Evolutionary conservation across 257 asterid genomes (phyloP), one percentile per base, ranked within the genome.

Genomic region (Jacaranda copaia): DNA sequence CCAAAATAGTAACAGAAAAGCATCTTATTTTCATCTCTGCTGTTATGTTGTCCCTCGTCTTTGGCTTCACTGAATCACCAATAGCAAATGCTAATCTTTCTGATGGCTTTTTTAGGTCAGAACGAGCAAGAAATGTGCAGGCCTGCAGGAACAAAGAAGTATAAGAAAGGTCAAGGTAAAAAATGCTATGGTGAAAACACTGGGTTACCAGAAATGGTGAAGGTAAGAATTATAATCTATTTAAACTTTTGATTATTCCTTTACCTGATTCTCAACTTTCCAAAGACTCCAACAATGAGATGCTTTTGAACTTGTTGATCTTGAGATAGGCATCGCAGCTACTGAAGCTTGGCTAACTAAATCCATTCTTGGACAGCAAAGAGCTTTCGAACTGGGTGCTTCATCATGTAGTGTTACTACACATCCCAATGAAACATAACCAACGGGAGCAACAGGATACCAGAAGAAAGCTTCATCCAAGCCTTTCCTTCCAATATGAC

Each of bases 191-290:
- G 56, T 60, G 46, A 81, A 68, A 68, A 43, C 14, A 59, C 56
- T 43, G 43, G 48, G 32, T 53, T 60, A 57, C 63, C 67, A 77
- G 65, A 80, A 66, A 39, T 39, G 58, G 67, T 13, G 73, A 51
- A 69, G n/a, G 20, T 79, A 66, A 52, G 16, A 74, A 53, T 77
- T 69, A 77, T 56, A 61, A 59, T 66, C 16, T 40, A 36, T 66
- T 70, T 8, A 36, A 55, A 18, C 42, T 45, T 61, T 64, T 16
- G 19, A 58, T 39, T 65, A 15, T 73, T 70, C 60, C 80, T 70
- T 75, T 56, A 95, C 99, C 97, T 95, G 99, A 84, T 91, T 95
- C 79, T 93, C 98, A 80, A 93, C 95, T 93, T 93, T 95, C 99
- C 99, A 95, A 76, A 95, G 88, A 81, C 99, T 95, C 98, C 98